These are phyloP conservation scores for Erigeron canadensis DNA, from an alignment of 129 eudicot species.

Conservation along the genomic window DNA sequence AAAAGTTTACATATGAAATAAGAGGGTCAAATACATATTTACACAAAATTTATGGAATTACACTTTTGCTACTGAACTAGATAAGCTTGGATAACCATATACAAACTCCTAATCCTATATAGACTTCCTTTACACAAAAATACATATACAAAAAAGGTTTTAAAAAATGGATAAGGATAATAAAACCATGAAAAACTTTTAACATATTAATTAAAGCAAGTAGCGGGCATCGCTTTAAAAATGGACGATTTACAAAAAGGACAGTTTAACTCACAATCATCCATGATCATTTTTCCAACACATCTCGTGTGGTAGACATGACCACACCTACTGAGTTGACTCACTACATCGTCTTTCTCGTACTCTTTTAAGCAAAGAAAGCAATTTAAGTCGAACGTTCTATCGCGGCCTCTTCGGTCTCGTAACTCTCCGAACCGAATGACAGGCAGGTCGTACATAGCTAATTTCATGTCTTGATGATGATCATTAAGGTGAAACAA, in stretches of 20 bases:
- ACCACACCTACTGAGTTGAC: conserved; percentile 31
- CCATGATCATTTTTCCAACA: conserved; percentile 6
- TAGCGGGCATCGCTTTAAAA: conserved; percentile 1
- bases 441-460: conserved; percentile 32
- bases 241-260: conserved; percentile 25
- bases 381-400: conserved; percentile 22
- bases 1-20: too few species aligned
- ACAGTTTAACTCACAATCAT: conserved; percentile 17
- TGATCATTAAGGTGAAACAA: background rate
- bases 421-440: conserved; percentile 20
- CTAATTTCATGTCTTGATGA: background rate
- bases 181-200: background rate
- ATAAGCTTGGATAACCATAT: too few species aligned
- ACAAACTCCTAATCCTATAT: background rate
- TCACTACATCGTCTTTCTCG: conserved; percentile 24
- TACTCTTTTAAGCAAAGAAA: conserved; percentile 31
- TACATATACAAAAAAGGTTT: background rate
- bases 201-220: background rate
- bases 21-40: too few species aligned
- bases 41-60: too few species aligned
- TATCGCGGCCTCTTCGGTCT: conserved; percentile 12
- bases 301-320: conserved; percentile 28
- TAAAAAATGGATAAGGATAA: too few species aligned
- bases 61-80: too few species aligned
- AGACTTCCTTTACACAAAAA: background rate